phyloP scores from a whole-genome alignment of 495 filamentous ascomycete species.

The Usnea hakonensis region DNA sequence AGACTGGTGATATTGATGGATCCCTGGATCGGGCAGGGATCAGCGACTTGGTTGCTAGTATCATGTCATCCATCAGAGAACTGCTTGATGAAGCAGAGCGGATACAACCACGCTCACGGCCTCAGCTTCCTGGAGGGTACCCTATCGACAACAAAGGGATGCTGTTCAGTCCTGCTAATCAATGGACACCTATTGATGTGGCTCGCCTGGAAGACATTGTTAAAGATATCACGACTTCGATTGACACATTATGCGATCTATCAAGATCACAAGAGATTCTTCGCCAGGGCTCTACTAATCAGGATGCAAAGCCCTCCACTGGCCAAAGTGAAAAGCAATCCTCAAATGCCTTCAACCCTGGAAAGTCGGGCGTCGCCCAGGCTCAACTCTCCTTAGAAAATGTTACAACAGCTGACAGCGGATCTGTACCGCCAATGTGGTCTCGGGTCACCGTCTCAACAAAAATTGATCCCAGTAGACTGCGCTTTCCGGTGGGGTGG shows the following conservation, averaged over 20 bases:
- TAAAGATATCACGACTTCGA: constrained; percentile 70
- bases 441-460: constrained; percentile 14
- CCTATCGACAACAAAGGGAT: constrained; percentile 28
- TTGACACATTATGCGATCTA: constrained; percentile 84
- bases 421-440: background rate
- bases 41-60: constrained; percentile 78
- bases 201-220: constrained; percentile 53
- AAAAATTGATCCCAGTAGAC: constrained; percentile 15
- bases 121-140: constrained; percentile 16
- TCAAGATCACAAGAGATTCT: constrained; percentile 56
- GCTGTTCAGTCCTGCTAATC: constrained; percentile 22
- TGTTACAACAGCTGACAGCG: background rate
- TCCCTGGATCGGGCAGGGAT: constrained; percentile 74
- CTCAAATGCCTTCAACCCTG: constrained; percentile 11
- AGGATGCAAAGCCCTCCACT: constrained; percentile 16
- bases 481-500: constrained; percentile 14
- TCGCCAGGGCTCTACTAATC: constrained; percentile 24
- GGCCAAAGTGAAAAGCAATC: constrained; percentile 30
- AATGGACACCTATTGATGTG: constrained; percentile 46
- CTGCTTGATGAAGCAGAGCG: constrained; percentile 78
- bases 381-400: background rate
- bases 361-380: background rate
- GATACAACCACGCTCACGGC: constrained; percentile 46
- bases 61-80: constrained; percentile 83
- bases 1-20: constrained; percentile 77